Percentiles rank a stretch among this genome's conserved stretches.
Conservation (phyloP, 768 basidiomycete species). For the Pleurotus eryngii region DNA sequence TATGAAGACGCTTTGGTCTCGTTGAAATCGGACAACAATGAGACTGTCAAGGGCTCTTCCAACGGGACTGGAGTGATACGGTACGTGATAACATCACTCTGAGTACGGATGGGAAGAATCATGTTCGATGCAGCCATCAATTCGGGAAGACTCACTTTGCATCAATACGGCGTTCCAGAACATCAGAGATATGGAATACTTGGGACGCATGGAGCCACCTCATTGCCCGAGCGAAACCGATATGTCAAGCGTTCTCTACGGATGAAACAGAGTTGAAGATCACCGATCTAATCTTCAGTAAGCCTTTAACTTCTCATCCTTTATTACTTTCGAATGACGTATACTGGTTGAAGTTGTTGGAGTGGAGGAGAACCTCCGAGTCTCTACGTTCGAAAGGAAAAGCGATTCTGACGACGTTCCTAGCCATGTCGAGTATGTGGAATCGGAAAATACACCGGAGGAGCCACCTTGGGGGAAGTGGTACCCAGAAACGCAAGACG, state of each 20-base stretch:
- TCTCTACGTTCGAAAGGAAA: neutral
- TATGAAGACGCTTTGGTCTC: neutral
- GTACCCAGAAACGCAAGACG: neutral
- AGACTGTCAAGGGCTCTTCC: neutral
- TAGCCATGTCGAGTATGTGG: neutral
- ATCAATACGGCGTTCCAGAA: neutral
- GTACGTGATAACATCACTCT: neutral
- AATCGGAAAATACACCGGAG: neutral
- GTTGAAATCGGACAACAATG: neutral
- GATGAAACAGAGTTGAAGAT: neutral
- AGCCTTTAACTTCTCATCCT: neutral
- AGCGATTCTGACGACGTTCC: neutral
- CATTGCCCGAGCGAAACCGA: neutral
- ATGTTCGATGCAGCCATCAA: neutral
- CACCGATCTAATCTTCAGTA: neutral
- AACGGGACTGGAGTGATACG: neutral
- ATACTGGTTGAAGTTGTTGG: neutral
- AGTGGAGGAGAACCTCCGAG: neutral
- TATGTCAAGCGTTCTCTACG: neutral
- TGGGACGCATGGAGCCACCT: neutral
- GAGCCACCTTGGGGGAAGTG: constrained; percentile 1
- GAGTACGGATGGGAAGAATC: too few relatives aligned
- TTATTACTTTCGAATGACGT: neutral
- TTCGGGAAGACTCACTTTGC: neutral
- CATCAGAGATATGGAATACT: too few relatives aligned